Evolutionary conservation across 2,329 filamentous ascomycete genomes (phyloP).

Genomic region (Hypoxylon sp.): DNA sequence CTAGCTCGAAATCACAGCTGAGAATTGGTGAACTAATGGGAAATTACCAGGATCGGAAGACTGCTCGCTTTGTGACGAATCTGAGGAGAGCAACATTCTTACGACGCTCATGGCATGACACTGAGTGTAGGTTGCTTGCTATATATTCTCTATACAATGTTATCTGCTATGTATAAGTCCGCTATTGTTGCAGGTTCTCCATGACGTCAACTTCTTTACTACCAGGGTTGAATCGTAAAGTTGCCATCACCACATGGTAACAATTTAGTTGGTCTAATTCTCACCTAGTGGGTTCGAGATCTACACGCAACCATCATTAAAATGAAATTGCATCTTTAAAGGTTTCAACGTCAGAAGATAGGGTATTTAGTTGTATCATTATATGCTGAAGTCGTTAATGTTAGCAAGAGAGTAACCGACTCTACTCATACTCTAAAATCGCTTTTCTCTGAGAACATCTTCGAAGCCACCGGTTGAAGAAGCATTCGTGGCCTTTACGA

Average conservation of each 20-base stretch:
- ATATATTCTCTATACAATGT: too few relatives aligned
- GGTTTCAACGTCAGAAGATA: too few relatives aligned
- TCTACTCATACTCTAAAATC: too few relatives aligned
- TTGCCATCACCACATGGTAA: neutral
- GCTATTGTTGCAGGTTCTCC: neutral
- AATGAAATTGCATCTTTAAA: neutral
- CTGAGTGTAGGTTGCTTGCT: too few relatives aligned
- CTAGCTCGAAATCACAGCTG: neutral
- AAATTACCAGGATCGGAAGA: neutral
- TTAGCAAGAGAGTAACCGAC: too few relatives aligned
- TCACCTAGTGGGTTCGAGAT: neutral
- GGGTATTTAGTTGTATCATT: too few relatives aligned
- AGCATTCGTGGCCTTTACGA: too few relatives aligned
- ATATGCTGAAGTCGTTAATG: too few relatives aligned
- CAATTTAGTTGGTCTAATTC: neutral
- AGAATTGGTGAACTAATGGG: neutral
- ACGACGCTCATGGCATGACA: neutral
- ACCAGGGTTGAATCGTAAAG: neutral
- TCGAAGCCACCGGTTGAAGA: too few relatives aligned
- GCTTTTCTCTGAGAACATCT: too few relatives aligned
- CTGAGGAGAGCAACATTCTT: neutral
- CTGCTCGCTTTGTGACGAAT: neutral
- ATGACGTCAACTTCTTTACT: neutral
- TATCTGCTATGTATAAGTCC: too few relatives aligned
- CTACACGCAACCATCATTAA: neutral